These are phyloP conservation scores for Staphylotrichum longicolle DNA, from an alignment of 495 filamentous ascomycete species.

Conservation along the genomic window DNA sequence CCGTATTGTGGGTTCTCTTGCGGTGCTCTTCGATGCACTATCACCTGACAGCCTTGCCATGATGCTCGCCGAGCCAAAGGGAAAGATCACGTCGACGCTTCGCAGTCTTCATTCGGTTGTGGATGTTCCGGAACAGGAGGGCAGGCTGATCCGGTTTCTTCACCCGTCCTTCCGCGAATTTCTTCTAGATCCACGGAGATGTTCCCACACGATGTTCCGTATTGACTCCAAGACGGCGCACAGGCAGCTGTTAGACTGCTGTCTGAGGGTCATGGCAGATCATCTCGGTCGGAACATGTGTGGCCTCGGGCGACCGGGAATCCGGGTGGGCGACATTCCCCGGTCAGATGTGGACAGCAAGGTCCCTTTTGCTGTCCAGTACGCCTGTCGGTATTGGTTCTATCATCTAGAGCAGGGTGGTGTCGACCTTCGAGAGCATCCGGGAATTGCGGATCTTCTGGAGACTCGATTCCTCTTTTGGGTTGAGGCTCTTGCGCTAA, in stretches of 20 bases:
- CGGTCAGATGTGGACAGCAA: not conserved
- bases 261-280: not conserved
- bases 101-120: not conserved
- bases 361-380: slow-evolving; percentile 1
- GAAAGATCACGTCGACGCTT: not conserved
- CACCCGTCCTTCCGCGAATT: slow-evolving; percentile 12
- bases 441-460: not conserved
- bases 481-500: not conserved
- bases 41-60: not conserved
- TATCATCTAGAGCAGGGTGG: not conserved
- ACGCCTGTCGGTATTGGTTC: slow-evolving; percentile 12
- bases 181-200: slow-evolving; percentile 6
- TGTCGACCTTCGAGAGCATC: not conserved
- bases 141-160: slow-evolving; percentile 1
- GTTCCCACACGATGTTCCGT: not conserved
- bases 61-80: not conserved
- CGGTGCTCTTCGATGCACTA: slow-evolving; percentile 4
- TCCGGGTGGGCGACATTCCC: not conserved
- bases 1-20: not conserved
- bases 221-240: not conserved
- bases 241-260: not conserved
- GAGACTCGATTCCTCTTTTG: not conserved
- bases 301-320: not conserved
- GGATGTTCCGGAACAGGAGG: not conserved
- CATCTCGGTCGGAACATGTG: slow-evolving; percentile 2